Evolutionary conservation across 1,284 basidiomycete genomes (phyloP), one percentile per base, ranked within the genome.

Genomic region (Sanghuangporus weigelae): DNA sequence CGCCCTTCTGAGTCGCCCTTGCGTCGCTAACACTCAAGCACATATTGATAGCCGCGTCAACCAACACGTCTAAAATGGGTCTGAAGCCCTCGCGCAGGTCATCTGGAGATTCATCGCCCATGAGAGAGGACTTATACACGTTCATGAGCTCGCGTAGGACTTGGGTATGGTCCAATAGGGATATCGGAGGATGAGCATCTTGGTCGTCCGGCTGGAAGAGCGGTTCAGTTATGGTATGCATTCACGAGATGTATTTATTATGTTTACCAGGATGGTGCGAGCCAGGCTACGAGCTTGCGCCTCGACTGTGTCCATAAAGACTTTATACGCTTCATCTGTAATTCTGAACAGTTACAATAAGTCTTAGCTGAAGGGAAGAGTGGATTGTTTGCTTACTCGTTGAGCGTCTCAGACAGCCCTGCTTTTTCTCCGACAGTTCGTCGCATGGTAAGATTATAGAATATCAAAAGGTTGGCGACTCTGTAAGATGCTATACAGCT

Each of bases 381-480:
- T 10, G n/a, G 8, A 54, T 35, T 40, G 7, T 19, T 19, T 19
- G 76, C 89, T 63, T 70, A 96, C 92, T 98, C 94, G 69, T 86
- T 80, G 19, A 99, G 77, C 0, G 91, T 90, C 65, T 79, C 82
- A 2, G 89, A 91, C 63, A 98, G 77, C 36, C 90, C 69, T 0
- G 96, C 93, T 7, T 90, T 79, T 11, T 84, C 80, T 0, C 96
- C 96, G 57, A 98, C 89, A 0, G 96, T 98, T 64, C 92, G 84
- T 59, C 86, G 82, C 95, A 99, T 97, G 0, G 95, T 98, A 21
- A 93, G 75, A 72, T 89, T 81, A 74, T 98, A 99, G 73, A 98
- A 99, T 68, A 96, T 92, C 2, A 99, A 76, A n/a, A 98, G 79
- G 69, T 95, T 97, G 50, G 93, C 89, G 59, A 99, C 88, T 72